Percentiles rank a stretch among this genome's conserved stretches.
Conservation (phyloP, 352 stramenopile genomes). For the Pythium insidiosum region DNA sequence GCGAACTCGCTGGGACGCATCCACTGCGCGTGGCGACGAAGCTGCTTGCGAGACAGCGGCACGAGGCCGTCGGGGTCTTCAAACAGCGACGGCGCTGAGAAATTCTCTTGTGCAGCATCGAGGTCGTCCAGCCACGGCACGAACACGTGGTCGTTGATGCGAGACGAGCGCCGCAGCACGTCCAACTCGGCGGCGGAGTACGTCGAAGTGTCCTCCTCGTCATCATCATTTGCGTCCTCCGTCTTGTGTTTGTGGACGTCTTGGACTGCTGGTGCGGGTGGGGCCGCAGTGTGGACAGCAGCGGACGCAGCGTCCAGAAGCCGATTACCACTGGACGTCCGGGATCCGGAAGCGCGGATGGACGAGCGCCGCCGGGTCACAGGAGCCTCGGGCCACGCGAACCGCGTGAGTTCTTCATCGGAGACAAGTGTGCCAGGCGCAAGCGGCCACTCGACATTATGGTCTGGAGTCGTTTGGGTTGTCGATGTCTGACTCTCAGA, state of each 20-base stretch:
- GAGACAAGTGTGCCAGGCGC: neutral
- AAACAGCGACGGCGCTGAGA: constrained; percentile 40
- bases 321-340: no score
- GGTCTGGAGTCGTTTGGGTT: neutral
- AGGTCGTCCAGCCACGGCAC: constrained; percentile 72
- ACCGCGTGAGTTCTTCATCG: neutral
- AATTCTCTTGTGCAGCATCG: constrained; percentile 49
- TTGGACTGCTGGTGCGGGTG: neutral
- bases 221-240: neutral
- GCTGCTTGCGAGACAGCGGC: constrained; percentile 60
- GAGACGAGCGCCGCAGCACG: constrained; percentile 70
- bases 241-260: no score
- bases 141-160: constrained; percentile 82
- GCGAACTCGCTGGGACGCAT: constrained; percentile 60
- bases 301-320: no score
- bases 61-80: constrained; percentile 63
- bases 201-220: neutral
- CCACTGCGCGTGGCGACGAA: constrained; percentile 50
- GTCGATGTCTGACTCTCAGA: neutral
- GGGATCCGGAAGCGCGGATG: no score
- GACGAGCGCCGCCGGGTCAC: neutral
- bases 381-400: neutral
- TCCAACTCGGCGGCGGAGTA: constrained; percentile 67
- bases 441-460: neutral
- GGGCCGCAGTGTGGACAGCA: no score